These are phyloP conservation scores for Tricholoma sp. DNA, from an alignment of 768 basidiomycete genomes.

Conservation along the genomic window DNA sequence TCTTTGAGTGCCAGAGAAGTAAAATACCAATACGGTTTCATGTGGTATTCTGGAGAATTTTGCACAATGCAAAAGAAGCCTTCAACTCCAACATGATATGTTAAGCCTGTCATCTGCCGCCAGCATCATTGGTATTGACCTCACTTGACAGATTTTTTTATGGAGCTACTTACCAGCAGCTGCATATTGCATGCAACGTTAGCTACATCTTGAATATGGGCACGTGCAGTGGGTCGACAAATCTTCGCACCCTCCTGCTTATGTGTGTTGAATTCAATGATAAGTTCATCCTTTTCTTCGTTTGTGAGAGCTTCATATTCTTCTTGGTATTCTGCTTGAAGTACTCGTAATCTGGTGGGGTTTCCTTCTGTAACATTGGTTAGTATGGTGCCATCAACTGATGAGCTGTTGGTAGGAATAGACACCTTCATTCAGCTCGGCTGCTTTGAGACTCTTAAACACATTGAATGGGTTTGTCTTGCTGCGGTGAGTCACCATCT, in stretches of 20 bases:
- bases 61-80: too few species aligned
- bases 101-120: background rate
- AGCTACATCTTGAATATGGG: slow-evolving; percentile 1
- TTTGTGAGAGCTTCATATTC: background rate
- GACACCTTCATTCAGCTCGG: background rate
- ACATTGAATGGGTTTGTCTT: background rate
- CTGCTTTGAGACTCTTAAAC: background rate
- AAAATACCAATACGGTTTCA: background rate
- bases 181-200: slow-evolving; percentile 1
- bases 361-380: background rate
- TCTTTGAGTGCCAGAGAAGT: background rate
- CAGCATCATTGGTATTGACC: background rate
- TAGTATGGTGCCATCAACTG: background rate
- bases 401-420: background rate
- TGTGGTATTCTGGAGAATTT: too few species aligned
- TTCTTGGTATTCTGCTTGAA: background rate
- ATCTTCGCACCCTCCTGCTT: background rate
- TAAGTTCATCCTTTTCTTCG: background rate
- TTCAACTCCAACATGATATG: background rate
- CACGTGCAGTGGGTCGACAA: background rate
- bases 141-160: background rate
- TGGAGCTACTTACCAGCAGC: background rate
- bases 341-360: background rate
- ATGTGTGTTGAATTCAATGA: background rate
- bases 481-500: background rate